Evolutionary conservation across 495 filamentous ascomycete genomes (phyloP).

Genomic region (Penicillium arizonense): DNA sequence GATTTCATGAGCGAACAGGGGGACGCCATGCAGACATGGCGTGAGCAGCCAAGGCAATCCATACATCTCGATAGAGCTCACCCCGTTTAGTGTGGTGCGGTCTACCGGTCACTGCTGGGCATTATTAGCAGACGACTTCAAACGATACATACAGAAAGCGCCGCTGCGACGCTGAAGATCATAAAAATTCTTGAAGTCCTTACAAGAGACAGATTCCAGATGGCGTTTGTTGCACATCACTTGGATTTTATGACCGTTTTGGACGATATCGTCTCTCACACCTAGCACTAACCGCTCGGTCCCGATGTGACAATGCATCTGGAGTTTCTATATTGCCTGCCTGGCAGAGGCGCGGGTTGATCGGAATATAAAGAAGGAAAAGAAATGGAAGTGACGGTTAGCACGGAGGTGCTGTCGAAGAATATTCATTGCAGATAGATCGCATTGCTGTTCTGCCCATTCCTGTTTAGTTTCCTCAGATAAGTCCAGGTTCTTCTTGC

Average conservation of each 20-base stretch:
- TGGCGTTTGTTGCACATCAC: constrained; percentile 70
- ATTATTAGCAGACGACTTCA: constrained; percentile 8
- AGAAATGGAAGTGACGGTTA: too few relatives aligned
- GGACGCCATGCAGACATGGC: constrained; percentile 75
- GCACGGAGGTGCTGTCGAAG: too few relatives aligned
- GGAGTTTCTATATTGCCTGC: too few relatives aligned
- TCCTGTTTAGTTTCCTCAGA: too few relatives aligned
- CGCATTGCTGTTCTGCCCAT: too few relatives aligned
- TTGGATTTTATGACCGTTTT: constrained; percentile 70
- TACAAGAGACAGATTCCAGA: constrained; percentile 44
- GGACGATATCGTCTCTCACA: constrained; percentile 69
- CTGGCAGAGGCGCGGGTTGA: too few relatives aligned
- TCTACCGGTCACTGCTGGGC: constrained; percentile 62
- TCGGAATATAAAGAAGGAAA: too few relatives aligned
- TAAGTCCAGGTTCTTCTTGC: too few relatives aligned
- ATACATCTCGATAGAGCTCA: constrained; percentile 71
- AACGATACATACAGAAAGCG: constrained; percentile 63
- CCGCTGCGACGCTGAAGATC: constrained; percentile 68
- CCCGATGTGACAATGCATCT: too few relatives aligned
- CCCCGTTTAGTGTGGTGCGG: constrained; percentile 69
- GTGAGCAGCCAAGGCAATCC: constrained; percentile 68
- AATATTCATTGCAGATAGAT: too few relatives aligned
- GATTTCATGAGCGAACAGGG: constrained; percentile 18
- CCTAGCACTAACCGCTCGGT: too few relatives aligned
- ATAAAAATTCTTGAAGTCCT: constrained; percentile 58